Base-by-base conservation (phyloP, 495 filamentous ascomycete genomes). In the Aspergillus kassunensis region DNA sequence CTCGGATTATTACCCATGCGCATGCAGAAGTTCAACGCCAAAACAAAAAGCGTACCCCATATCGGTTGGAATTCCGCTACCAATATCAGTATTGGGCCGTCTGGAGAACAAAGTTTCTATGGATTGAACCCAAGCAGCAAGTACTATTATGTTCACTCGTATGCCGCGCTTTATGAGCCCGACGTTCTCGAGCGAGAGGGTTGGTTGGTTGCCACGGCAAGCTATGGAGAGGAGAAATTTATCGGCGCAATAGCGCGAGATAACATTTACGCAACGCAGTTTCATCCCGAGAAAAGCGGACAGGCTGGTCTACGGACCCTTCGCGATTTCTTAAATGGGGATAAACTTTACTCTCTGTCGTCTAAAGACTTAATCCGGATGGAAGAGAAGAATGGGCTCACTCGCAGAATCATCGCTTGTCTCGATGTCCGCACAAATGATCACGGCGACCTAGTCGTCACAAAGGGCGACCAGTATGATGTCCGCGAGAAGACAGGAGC, bases 111-210 rank as follows among this genome's bases (percentile, higher is more conserved):
- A 53, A 80, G 71, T 41, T 75, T 97, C 30, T 96, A 88, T 64
- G 91, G 87, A 35, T 67, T 98, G 42, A 66, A 78, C 37, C 82
- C 88, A 4, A 73, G 73, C 57, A 95, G 89, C 67, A 97, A 97
- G 66, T 98, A 97, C 75, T 98, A 98, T 66, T 98, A 97, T 60
- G 91, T 98, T 29, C 93, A 98, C 70, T 90, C 89, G 1, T 98
- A 95, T 62, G 92, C 91, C 47, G 85, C 85, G 16, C 86, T 85
- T 0, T 91, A 96, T 63, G 68, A 66, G 44, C 70, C 81, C 50
- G 89, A 83, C 6, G 74, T 84, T 34, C 71, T 93, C 12, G 90
- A 93, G 60, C 71, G 72, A 51, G 79, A 85, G 13, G 93, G 90
- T 3, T 97, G 93, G 91, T 82, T 80, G 1, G 86, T 97, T 12